Conservation (phyloP, 2,329 filamentous ascomycete species). For the Diaporthe ilicicola region DNA sequence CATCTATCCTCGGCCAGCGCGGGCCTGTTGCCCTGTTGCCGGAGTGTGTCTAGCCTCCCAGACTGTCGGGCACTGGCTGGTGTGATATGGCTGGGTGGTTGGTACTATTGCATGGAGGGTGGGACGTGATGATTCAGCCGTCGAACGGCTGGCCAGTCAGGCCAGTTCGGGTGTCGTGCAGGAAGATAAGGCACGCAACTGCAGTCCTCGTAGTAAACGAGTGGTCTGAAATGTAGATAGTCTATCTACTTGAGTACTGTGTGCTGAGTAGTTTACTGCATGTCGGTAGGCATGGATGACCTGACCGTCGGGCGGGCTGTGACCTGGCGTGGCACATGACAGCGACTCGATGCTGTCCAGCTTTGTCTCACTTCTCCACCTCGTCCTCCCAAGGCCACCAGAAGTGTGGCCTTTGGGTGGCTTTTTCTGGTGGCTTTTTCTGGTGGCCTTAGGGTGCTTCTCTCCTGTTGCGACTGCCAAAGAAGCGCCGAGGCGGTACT, state of each 20-base stretch:
- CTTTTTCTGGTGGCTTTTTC: not conserved
- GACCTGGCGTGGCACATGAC: not conserved
- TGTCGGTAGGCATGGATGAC: not conserved
- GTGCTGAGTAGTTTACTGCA: not conserved
- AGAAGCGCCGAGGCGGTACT: slow-evolving; percentile 2
- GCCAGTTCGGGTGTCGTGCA: not conserved
- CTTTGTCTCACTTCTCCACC: no score
- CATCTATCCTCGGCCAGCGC: slow-evolving; percentile 12
- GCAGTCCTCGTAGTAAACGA: no score
- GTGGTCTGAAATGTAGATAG: not conserved
- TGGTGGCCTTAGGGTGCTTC: not conserved
- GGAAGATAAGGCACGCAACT: not conserved
- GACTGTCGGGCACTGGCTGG: slow-evolving; percentile 13
- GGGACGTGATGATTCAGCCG: not conserved
- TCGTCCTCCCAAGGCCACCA: not conserved
- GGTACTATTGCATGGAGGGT: not conserved
- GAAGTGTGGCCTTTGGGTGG: slow-evolving; percentile 14
- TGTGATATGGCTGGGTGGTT: not conserved
- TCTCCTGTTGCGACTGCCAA: not conserved
- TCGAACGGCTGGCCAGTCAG: not conserved
- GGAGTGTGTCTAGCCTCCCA: slow-evolving; percentile 10
- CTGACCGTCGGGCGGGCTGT: not conserved
- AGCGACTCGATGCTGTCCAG: not conserved
- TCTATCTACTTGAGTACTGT: no score
- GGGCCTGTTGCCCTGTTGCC: slow-evolving; percentile 1